Evolutionary conservation across 176 grass and related monocot species (phyloP).

Genomic region (Hordeum marinum): DNA sequence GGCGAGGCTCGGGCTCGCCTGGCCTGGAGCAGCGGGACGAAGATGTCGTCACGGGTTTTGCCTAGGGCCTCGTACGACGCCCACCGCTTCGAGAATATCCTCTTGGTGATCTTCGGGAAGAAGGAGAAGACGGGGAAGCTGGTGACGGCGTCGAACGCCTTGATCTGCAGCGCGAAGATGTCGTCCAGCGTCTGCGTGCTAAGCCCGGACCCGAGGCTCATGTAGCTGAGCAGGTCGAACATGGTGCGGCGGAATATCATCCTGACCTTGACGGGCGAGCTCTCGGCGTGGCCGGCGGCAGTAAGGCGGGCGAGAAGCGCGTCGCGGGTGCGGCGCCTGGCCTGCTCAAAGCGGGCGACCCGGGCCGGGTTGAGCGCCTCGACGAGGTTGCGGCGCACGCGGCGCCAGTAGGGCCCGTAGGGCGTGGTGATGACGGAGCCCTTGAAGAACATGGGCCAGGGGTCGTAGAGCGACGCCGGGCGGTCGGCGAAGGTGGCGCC

Average conservation of each 20-base stretch:
- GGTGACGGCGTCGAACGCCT: background rate
- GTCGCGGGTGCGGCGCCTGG: slow-evolving; percentile 19
- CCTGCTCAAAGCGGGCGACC: slow-evolving; percentile 4
- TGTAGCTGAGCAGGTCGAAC: slow-evolving; percentile 48
- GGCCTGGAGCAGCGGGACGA: too few relatives aligned
- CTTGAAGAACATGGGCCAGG: background rate
- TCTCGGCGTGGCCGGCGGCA: background rate
- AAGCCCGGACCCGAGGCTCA: slow-evolving; percentile 50
- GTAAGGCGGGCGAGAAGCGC: slow-evolving; percentile 5
- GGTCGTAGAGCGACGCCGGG: background rate
- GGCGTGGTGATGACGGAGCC: slow-evolving; percentile 20
- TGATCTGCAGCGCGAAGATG: slow-evolving; percentile 9
- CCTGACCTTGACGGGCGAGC: too few relatives aligned
- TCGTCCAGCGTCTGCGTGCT: slow-evolving; percentile 12
- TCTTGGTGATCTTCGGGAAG: background rate
- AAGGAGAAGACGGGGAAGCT: slow-evolving; percentile 41
- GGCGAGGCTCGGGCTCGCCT: too few relatives aligned
- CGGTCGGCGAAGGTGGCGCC: slow-evolving; percentile 42
- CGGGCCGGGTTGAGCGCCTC: slow-evolving; percentile 20
- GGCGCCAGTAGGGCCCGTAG: slow-evolving; percentile 45
- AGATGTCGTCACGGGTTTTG: too few relatives aligned
- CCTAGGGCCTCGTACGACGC: too few relatives aligned
- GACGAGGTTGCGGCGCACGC: slow-evolving; percentile 43
- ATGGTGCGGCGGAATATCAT: slow-evolving; percentile 16
- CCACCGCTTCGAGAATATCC: too few relatives aligned